Evolutionary conservation across 225 moss, liverwort and hornwort species (phyloP).

Genomic region (Thuidium tamariscinum): DNA sequence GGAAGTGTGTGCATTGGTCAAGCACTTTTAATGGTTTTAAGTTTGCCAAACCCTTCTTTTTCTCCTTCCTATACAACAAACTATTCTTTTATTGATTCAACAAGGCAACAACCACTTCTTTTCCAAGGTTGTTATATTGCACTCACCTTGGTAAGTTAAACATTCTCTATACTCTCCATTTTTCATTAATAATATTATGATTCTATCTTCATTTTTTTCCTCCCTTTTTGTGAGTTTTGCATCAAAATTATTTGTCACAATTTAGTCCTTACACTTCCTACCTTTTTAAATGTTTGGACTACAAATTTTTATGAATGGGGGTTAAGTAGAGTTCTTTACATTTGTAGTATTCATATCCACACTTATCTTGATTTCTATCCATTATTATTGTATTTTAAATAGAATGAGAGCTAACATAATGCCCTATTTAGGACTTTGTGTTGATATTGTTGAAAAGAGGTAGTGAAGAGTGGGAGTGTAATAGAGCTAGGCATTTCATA

Average conservation of each 20-base stretch:
- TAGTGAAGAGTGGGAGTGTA: background rate
- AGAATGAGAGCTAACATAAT: background rate
- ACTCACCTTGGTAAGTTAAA: background rate
- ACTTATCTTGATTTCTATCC: background rate
- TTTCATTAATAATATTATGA: background rate
- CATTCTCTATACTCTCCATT: too few relatives aligned
- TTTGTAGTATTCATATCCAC: background rate
- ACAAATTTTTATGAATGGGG: rapidly evolving
- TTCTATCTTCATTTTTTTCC: background rate
- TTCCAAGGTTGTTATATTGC: background rate
- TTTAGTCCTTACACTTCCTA: background rate
- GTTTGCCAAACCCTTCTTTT: background rate
- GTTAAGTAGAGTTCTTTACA: background rate
- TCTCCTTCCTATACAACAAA: background rate
- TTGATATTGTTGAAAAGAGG: background rate
- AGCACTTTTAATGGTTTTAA: background rate
- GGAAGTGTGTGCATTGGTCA: too few relatives aligned
- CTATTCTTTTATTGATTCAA: background rate
- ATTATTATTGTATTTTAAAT: background rate
- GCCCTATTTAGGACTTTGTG: background rate
- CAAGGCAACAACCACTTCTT: background rate
- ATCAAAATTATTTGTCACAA: background rate
- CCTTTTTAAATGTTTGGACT: background rate
- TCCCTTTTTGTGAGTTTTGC: background rate
- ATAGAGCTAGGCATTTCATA: background rate